Percentiles rank a stretch among this genome's conserved stretches.
Evolutionary conservation across 306 rosid genomes (phyloP).

Genomic region (Inga laurina): DNA sequence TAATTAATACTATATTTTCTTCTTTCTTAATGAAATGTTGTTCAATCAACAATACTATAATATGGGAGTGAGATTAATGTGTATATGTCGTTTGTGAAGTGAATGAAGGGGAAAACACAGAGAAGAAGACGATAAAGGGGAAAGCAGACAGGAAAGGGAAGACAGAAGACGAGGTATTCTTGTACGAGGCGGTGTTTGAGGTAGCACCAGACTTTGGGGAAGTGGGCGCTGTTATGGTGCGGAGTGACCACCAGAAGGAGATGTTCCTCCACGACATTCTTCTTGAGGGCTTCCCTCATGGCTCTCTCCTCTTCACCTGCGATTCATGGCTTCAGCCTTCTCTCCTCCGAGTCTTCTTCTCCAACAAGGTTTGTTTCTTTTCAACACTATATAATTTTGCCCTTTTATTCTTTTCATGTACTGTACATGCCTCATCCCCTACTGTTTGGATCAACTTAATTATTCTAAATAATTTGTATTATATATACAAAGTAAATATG

Average conservation of each 20-base stretch:
- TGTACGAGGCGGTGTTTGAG: constrained; percentile 26
- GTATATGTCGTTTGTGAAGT: no score
- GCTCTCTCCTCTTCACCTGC: constrained; percentile 30
- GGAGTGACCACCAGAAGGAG: constrained; percentile 25
- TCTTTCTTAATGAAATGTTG: no score
- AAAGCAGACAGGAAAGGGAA: neutral
- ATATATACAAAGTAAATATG: no score
- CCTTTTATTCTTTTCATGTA: neutral
- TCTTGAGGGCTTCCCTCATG: constrained; percentile 35
- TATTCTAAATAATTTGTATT: no score
- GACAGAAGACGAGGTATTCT: neutral
- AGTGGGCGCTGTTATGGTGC: constrained; percentile 41
- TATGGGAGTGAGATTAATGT: no score
- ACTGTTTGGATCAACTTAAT: neutral
- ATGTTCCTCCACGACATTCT: constrained; percentile 29
- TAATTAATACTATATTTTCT: neutral
- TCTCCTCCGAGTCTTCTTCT: constrained; percentile 41
- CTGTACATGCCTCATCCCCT: no score
- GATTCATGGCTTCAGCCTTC: constrained; percentile 47
- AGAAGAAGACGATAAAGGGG: constrained; percentile 21
- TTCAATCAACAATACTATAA: no score
- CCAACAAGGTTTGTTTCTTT: constrained; percentile 34
- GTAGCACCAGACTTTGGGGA: constrained; percentile 27
- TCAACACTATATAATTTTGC: neutral
- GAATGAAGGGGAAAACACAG: constrained; percentile 29